Percentiles rank a stretch among this genome's conserved stretches.
Conservation (phyloP, 768 basidiomycete genomes). For the Dacryopinax spathularia region DNA sequence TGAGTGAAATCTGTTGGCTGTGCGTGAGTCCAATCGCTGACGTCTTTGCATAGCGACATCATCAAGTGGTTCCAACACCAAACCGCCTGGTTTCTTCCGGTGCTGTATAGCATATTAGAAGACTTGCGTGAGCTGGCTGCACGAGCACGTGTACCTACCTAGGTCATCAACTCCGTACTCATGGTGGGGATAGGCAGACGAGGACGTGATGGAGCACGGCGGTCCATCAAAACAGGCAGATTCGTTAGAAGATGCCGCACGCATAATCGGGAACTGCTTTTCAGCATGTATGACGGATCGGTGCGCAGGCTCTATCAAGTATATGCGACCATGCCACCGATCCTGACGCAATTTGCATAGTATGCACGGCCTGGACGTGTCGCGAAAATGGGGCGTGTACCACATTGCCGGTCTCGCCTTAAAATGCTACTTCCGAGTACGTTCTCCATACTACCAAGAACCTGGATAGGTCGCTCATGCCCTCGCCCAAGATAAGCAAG, state of each 20-base stretch:
- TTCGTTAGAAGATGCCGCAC: slow-evolving; percentile 74
- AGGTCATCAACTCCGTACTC: background rate
- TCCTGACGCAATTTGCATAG: slow-evolving; percentile 24
- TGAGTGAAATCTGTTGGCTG: slow-evolving; percentile 31
- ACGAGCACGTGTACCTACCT: slow-evolving; percentile 38
- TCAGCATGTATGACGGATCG: slow-evolving; percentile 77
- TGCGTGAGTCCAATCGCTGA: background rate
- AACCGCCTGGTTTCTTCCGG: slow-evolving; percentile 75
- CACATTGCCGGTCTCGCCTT: slow-evolving; percentile 80
- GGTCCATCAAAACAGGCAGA: slow-evolving; percentile 31
- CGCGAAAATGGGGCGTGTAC: slow-evolving; percentile 84
- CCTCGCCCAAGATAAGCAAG: slow-evolving; percentile 1
- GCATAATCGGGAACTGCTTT: slow-evolving; percentile 79
- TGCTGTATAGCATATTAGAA: slow-evolving; percentile 62
- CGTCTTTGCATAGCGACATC: slow-evolving; percentile 38
- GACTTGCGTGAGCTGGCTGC: slow-evolving; percentile 76
- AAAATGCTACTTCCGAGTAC: slow-evolving; percentile 86
- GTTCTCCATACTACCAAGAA: slow-evolving; percentile 19
- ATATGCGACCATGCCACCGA: slow-evolving; percentile 17
- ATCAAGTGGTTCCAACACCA: slow-evolving; percentile 66
- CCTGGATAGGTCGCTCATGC: background rate
- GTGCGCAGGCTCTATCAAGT: slow-evolving; percentile 23
- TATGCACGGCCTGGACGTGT: slow-evolving; percentile 53
- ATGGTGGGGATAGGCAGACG: slow-evolving; percentile 21
- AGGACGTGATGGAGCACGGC: slow-evolving; percentile 31